These are phyloP conservation scores for Xylariaceae sp. DNA, from an alignment of 2,329 filamentous ascomycete species.

Conservation along the genomic window DNA sequence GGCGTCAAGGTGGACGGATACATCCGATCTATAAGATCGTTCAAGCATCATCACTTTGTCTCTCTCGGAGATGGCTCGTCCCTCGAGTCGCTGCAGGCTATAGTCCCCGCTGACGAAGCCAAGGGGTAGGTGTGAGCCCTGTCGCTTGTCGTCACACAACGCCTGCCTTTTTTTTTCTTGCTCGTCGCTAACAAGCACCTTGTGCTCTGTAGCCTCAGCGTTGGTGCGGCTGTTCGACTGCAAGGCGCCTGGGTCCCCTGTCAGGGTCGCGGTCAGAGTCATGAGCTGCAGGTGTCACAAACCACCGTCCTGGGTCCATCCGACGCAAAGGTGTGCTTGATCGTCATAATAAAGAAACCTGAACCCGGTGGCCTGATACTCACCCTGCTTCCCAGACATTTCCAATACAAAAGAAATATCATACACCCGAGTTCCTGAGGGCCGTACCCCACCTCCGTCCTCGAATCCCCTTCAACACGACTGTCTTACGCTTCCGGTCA, in stretches of 20 bases:
- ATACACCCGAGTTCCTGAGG: constrained; percentile 81
- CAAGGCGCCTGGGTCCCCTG: constrained; percentile 72
- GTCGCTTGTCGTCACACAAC: too few species aligned
- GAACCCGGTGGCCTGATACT: constrained; percentile 19
- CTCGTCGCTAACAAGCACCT: constrained; percentile 32
- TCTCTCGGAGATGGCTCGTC: constrained; percentile 85
- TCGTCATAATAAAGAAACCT: constrained; percentile 6
- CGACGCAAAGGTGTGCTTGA: constrained; percentile 64
- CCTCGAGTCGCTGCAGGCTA: constrained; percentile 70
- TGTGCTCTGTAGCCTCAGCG: constrained; percentile 58
- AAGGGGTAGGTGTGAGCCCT: constrained; percentile 73
- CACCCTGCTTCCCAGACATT: constrained; percentile 56
- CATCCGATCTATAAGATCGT: constrained; percentile 77
- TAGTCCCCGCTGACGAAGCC: constrained; percentile 66
- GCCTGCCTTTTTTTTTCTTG: too few species aligned
- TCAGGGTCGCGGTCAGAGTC: constrained; percentile 61
- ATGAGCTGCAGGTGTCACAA: constrained; percentile 71
- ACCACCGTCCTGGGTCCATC: constrained; percentile 70
- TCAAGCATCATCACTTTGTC: constrained; percentile 79
- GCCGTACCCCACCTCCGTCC: constrained; percentile 81
- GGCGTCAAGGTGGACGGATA: constrained; percentile 67
- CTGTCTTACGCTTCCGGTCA: constrained; percentile 77
- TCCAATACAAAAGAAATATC: constrained; percentile 95
- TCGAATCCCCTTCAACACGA: constrained; percentile 73
- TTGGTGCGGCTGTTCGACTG: constrained; percentile 73